These are phyloP conservation scores for Cryphonectria carpinicola DNA, from an alignment of 2,329 filamentous ascomycete species.

Conservation along the genomic window DNA sequence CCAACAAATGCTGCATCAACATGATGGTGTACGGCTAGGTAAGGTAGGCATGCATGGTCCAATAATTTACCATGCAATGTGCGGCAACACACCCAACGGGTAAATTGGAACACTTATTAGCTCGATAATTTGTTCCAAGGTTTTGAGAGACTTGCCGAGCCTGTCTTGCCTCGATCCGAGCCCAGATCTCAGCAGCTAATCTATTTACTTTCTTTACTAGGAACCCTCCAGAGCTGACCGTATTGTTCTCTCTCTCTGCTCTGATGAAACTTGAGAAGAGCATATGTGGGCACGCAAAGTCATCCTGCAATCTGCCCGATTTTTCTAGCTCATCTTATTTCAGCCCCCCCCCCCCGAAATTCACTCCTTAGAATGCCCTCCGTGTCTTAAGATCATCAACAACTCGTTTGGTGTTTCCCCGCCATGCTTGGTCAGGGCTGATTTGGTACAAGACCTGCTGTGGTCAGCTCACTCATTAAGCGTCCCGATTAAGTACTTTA, in stretches of 20 bases:
- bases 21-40: neutral
- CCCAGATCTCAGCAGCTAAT: neutral
- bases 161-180: neutral
- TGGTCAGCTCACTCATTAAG: neutral
- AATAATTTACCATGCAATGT: no score
- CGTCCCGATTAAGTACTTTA: neutral
- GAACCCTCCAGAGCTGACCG: neutral
- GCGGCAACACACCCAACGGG: no score
- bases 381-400: neutral
- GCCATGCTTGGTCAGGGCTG: neutral
- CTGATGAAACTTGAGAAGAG: neutral
- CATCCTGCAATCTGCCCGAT: neutral
- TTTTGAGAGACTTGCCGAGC: neutral
- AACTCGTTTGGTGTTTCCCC: neutral
- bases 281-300: neutral
- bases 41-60: no score
- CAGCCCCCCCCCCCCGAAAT: neutral
- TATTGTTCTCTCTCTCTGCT: neutral
- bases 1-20: neutral
- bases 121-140: neutral
- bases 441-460: neutral
- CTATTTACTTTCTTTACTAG: neutral
- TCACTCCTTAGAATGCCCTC: neutral
- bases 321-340: neutral
- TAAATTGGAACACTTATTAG: no score